Evolutionary conservation across 1,284 basidiomycete genomes (phyloP).

Genomic region (Apiotrichum siamense): DNA sequence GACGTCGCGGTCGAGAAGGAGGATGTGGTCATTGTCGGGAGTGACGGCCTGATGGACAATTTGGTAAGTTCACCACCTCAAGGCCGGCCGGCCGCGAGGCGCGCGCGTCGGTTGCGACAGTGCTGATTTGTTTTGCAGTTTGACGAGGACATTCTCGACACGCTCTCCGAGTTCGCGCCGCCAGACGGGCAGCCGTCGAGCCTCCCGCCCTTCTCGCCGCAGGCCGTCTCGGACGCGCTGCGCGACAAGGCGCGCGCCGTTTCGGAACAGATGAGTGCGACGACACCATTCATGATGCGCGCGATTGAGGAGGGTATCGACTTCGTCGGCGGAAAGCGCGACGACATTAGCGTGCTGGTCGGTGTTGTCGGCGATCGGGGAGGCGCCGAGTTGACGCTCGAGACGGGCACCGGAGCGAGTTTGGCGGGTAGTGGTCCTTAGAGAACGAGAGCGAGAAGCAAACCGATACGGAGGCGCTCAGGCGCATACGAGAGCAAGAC

Average conservation of each 20-base stretch:
- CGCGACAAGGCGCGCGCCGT: slow-evolving; percentile 51
- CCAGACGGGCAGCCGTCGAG: slow-evolving; percentile 15
- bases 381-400: slow-evolving; percentile 10
- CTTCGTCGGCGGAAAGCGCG: slow-evolving; percentile 48
- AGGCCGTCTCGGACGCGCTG: slow-evolving; percentile 52
- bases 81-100: no score
- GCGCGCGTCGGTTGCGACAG: no score
- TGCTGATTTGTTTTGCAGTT: slow-evolving; percentile 49
- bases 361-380: slow-evolving; percentile 42
- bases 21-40: slow-evolving; percentile 84
- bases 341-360: slow-evolving; percentile 46
- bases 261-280: slow-evolving; percentile 50
- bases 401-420: slow-evolving; percentile 3
- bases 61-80: slow-evolving; percentile 51
- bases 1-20: slow-evolving; percentile 72
- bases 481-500: no score
- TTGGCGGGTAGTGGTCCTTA: slow-evolving; percentile 11
- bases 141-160: slow-evolving; percentile 89
- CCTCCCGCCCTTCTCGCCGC: slow-evolving; percentile 49
- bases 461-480: no score
- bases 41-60: slow-evolving; percentile 88
- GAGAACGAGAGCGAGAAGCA: no score
- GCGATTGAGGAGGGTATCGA: slow-evolving; percentile 54
- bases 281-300: slow-evolving; percentile 53
- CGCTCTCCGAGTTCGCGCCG: slow-evolving; percentile 64